These are phyloP conservation scores for Lobosporangium transversale DNA, from an alignment of 192 early-diverging fungal species.

Conservation along the genomic window DNA sequence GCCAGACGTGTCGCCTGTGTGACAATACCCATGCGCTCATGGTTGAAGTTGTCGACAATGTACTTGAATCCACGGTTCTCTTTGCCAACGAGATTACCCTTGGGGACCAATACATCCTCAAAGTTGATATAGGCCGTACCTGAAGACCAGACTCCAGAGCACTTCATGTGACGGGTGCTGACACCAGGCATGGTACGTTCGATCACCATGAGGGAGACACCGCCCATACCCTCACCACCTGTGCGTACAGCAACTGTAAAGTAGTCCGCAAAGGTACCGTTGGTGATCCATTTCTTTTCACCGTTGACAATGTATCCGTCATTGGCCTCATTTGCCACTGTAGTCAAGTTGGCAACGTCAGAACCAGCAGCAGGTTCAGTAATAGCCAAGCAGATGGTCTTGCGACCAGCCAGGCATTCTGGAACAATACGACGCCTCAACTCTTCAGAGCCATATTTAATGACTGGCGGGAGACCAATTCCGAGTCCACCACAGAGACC, in stretches of 20 bases:
- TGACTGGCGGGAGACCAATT: constrained; percentile 79
- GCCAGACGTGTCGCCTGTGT: constrained; percentile 86
- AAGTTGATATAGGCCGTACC: constrained; percentile 86
- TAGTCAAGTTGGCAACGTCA: constrained; percentile 81
- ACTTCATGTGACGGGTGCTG: constrained; percentile 81
- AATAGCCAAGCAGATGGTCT: constrained; percentile 84
- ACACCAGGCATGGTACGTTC: constrained; percentile 79
- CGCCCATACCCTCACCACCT: constrained; percentile 79
- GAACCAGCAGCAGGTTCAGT: constrained; percentile 78
- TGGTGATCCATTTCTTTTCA: constrained; percentile 91
- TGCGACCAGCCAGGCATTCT: constrained; percentile 72
- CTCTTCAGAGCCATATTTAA: constrained; percentile 74
- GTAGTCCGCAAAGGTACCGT: constrained; percentile 83
- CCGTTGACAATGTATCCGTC: constrained; percentile 86
- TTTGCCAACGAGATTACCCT: constrained; percentile 82
- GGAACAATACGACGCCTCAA: constrained; percentile 72
- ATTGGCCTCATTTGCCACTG: constrained; percentile 71
- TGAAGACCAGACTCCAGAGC: constrained; percentile 83
- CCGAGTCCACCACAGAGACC: constrained; percentile 77
- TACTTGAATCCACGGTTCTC: constrained; percentile 87
- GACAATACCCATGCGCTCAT: constrained; percentile 83
- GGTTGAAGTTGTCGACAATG: constrained; percentile 78
- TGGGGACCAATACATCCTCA: constrained; percentile 89
- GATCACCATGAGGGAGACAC: constrained; percentile 77
- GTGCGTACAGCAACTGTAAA: constrained; percentile 86